Conservation (phyloP, 768 basidiomycete genomes). For the Hypsizygus marmoreus region DNA sequence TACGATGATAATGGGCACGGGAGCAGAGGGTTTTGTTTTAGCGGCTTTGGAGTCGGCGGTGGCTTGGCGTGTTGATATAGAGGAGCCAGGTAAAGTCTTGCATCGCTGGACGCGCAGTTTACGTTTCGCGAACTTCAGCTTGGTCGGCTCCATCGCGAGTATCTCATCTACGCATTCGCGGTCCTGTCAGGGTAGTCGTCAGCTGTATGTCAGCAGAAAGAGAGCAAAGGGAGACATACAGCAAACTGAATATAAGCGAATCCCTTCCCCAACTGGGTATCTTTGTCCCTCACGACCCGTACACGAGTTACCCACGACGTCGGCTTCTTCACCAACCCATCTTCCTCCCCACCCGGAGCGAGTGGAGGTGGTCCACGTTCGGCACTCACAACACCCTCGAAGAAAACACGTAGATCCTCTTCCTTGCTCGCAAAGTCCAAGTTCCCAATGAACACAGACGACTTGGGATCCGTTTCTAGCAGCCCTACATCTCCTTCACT, state of each 20-base stretch:
- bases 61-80: constrained; percentile 25
- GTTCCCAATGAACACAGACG: constrained; percentile 88
- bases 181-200: constrained; percentile 52
- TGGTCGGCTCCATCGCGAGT: constrained; percentile 72
- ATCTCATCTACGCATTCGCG: constrained; percentile 91
- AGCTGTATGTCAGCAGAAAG: neutral
- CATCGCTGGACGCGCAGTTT: constrained; percentile 90
- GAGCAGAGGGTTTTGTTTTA: constrained; percentile 16
- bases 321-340: constrained; percentile 34
- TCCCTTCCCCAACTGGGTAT: constrained; percentile 93
- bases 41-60: constrained; percentile 24
- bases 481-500: constrained; percentile 23
- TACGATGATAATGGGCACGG: constrained; percentile 32
- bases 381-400: constrained; percentile 71
- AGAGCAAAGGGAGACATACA: constrained; percentile 47
- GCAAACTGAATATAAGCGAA: constrained; percentile 91
- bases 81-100: constrained; percentile 63
- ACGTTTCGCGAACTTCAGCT: constrained; percentile 91
- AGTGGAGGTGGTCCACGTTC: constrained; percentile 65
- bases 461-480: constrained; percentile 66
- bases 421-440: constrained; percentile 92
- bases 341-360: constrained; percentile 24
- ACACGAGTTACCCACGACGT: constrained; percentile 77
- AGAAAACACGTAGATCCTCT: constrained; percentile 84
- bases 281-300: constrained; percentile 86